These are phyloP conservation scores for Chalciporus piperatus DNA, from an alignment of 768 basidiomycete genomes.

Conservation along the genomic window DNA sequence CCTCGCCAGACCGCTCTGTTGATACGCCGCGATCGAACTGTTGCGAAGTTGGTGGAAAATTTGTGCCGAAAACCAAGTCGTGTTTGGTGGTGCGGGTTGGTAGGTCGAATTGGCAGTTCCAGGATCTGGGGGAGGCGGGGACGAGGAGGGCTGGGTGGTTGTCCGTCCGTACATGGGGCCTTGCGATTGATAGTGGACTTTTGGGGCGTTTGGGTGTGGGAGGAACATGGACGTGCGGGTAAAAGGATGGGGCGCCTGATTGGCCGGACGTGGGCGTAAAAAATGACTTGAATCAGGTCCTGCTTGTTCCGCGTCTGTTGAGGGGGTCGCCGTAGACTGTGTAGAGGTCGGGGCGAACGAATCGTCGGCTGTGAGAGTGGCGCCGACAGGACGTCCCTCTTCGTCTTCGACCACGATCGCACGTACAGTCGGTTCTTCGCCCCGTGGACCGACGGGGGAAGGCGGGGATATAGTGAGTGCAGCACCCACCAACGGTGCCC, in stretches of 20 bases:
- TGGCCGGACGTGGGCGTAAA: constrained; percentile 27
- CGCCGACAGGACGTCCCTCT: constrained; percentile 2
- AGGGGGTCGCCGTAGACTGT: constrained; percentile 4
- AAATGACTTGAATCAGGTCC: constrained; percentile 16
- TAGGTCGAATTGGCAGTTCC: constrained; percentile 4
- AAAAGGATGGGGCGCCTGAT: constrained; percentile 22
- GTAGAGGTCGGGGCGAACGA: constrained; percentile 13
- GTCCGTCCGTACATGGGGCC: constrained; percentile 61
- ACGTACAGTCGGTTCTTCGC: constrained; percentile 2
- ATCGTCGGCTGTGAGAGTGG: constrained; percentile 1
- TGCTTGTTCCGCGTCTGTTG: constrained; percentile 1
- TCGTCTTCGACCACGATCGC: constrained; percentile 20
- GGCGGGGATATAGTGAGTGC: background rate
- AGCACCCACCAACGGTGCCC: background rate
- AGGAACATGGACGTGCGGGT: constrained; percentile 44
- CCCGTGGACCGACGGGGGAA: background rate
- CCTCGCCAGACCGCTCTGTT: constrained; percentile 19
- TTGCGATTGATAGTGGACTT: constrained; percentile 26
- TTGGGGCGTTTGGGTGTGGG: constrained; percentile 56
- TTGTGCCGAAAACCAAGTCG: constrained; percentile 28
- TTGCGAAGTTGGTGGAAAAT: constrained; percentile 27
- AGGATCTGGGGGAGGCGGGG: constrained; percentile 5
- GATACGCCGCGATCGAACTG: constrained; percentile 6
- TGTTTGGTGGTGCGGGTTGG: constrained; percentile 19
- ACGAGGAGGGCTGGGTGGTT: constrained; percentile 16